Evolutionary conservation across 176 grass and related monocot species (phyloP), one percentile per base, ranked within the genome.

Genomic region (Phragmites australis): DNA sequence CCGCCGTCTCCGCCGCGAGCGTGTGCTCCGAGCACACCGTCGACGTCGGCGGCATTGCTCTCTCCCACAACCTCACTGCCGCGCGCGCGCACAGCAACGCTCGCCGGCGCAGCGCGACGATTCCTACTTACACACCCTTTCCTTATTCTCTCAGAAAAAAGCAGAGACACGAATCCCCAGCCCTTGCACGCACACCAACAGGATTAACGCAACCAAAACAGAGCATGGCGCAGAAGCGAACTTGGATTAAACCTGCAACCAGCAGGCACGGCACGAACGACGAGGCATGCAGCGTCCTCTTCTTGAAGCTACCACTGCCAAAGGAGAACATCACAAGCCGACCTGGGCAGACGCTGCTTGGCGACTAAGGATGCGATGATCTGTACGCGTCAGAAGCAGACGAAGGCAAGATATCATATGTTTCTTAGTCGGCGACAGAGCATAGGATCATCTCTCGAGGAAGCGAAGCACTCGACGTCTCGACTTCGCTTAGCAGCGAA

Each of bases 1-100:
- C 74, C 51, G 83, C 75, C 23, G 53, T 91, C 86, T 93, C 92
- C 27, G 27, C 70, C 37, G 53, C 84, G 8, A 48, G 84, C n/a
- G 53, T 47, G 18, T 56, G 58, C 57, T 87, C 85, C 32, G 89
- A 77, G 6, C 57, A 59, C 5, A 7, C 64, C 48, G 0, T 21
- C 48, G 67, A 7, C 30, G 84, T 10, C 8, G 61, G 3, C 6
- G 71, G 8, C 60, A 67, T 75, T 42, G 21, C 40, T 80, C 47
- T 26, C 14, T 10, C 15, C 7, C 60, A 6, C 60, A 70, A 48
- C 22, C 23, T 31, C 30, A 8, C 57, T 22, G 53, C 21, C 1
- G 47, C 71, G 42, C 45, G 21, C 2, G 16, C 23, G 8, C 41
- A 40, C 51, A 23, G 0, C 42, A 77, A 21, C 15, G 41, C 23